Conservation (phyloP, 2,329 filamentous ascomycete genomes). For the Chaetoscypha palmicola region DNA sequence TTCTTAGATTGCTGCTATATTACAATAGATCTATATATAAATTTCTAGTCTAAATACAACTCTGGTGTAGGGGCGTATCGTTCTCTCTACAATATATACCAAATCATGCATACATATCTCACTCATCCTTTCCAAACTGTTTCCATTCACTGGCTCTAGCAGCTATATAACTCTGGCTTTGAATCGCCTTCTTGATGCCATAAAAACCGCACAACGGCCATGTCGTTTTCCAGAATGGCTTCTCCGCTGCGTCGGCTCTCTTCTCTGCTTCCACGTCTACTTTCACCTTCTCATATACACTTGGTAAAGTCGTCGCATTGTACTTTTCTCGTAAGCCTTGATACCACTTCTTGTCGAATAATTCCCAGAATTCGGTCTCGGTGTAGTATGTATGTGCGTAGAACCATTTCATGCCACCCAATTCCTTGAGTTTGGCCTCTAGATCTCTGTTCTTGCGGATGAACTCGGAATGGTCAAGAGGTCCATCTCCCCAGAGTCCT, state of each 20-base stretch:
- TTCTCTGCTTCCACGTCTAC: slow-evolving; percentile 44
- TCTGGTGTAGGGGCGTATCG: no score
- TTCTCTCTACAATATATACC: no score
- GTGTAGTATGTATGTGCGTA: slow-evolving; percentile 82
- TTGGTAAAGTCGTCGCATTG: slow-evolving; percentile 53
- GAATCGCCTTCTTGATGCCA: slow-evolving; percentile 52
- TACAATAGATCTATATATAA: no score
- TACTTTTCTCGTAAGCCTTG: slow-evolving; percentile 56
- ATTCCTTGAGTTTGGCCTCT: slow-evolving; percentile 59
- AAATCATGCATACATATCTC: not conserved
- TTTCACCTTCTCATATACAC: slow-evolving; percentile 64
- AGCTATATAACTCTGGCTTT: slow-evolving; percentile 36
- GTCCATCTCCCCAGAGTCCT: slow-evolving; percentile 81
- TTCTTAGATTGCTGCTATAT: no score
- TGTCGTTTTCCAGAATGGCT: slow-evolving; percentile 35
- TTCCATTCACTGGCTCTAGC: slow-evolving; percentile 26
- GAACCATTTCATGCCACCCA: slow-evolving; percentile 78
- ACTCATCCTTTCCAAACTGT: slow-evolving; percentile 10
- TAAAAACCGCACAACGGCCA: slow-evolving; percentile 53
- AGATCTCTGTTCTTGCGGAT: slow-evolving; percentile 62
- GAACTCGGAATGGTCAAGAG: slow-evolving; percentile 49
- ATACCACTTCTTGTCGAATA: slow-evolving; percentile 56
- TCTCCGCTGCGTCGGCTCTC: slow-evolving; percentile 32
- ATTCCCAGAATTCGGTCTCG: slow-evolving; percentile 61
- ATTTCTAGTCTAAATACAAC: no score